phyloP scores from a whole-genome alignment of 148 eudicot species.

The Silene uniflora region DNA sequence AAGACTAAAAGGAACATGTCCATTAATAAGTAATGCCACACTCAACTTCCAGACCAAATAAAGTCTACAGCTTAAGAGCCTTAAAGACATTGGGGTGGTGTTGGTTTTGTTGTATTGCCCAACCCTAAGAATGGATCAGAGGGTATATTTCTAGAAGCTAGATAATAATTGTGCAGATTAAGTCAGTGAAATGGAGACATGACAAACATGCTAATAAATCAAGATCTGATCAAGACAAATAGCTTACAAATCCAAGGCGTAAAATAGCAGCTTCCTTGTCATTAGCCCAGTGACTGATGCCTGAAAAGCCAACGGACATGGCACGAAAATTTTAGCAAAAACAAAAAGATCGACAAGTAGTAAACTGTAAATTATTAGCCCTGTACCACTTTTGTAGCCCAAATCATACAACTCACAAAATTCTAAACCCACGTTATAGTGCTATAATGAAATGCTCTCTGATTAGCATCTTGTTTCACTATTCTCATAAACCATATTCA shows the following conservation, averaged over 20 bases:
- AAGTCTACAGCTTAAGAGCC: neutral
- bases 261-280: conserved; percentile 67
- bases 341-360: neutral
- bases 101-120: neutral
- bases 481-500: neutral
- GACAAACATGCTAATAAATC: conserved; percentile 1
- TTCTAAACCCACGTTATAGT: neutral
- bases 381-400: neutral
- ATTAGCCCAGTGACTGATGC: conserved; percentile 50
- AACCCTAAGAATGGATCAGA: neutral
- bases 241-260: conserved; percentile 77
- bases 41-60: neutral
- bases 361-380: neutral
- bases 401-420: neutral
- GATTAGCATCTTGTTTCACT: neutral
- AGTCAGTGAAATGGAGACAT: neutral
- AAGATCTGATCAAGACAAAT: conserved; percentile 11
- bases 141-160: neutral
- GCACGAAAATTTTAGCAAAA: neutral
- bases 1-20: neutral
- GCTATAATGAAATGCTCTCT: neutral
- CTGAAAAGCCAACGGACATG: conserved; percentile 30
- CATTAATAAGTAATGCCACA: neutral
- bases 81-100: neutral
- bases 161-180: neutral